Evolutionary conservation across 768 basidiomycete genomes (phyloP).

Genomic region (Lactarius deliciosus): DNA sequence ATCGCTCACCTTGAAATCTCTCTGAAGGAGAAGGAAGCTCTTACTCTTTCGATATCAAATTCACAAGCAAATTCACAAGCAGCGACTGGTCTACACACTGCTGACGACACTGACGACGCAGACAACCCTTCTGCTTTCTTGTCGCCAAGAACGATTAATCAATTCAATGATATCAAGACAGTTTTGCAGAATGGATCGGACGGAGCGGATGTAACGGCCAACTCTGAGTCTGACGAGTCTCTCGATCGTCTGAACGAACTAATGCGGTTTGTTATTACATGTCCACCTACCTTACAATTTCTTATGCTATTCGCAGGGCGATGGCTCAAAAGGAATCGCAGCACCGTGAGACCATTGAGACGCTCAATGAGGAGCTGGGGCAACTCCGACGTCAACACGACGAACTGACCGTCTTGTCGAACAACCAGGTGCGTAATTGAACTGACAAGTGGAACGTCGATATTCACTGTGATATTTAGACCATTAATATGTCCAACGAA

Average conservation of each 20-base stretch:
- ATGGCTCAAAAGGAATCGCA: conserved; percentile 97
- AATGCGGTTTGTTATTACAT: conserved; percentile 66
- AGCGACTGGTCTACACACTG: conserved; percentile 5
- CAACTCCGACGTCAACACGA: conserved; percentile 78
- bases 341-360: conserved; percentile 79
- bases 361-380: conserved; percentile 62
- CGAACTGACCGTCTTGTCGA: conserved; percentile 73
- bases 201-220: conserved; percentile 32
- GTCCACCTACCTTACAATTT: conserved; percentile 22
- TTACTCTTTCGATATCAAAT: conserved; percentile 6
- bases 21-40: conserved; percentile 42
- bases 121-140: conserved; percentile 40
- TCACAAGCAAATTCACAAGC: conserved; percentile 11
- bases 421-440: conserved; percentile 66
- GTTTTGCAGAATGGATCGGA: conserved; percentile 52
- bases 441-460: neutral
- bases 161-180: conserved; percentile 72
- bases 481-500: conserved; percentile 85
- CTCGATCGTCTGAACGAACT: conserved; percentile 84
- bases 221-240: conserved; percentile 64
- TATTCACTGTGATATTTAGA: conserved; percentile 41
- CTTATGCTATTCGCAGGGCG: conserved; percentile 51
- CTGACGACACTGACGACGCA: conserved; percentile 23
- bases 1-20: conserved; percentile 69
- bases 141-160: conserved; percentile 70